Evolutionary conservation across 164 flowering plant genomes (phyloP).

Genomic region (Cinnamomum micranthum): DNA sequence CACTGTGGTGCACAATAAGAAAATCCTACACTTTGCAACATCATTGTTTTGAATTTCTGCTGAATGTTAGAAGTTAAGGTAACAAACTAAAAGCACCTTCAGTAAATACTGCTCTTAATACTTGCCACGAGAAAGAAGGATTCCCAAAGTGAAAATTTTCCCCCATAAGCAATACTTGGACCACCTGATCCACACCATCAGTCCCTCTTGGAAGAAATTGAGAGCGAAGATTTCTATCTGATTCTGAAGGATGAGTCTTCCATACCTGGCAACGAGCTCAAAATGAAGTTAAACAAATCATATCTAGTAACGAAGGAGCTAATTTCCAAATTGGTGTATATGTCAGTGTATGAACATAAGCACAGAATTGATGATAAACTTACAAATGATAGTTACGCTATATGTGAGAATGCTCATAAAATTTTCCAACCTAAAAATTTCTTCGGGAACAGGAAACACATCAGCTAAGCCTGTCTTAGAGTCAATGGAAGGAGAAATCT

Average conservation of each 20-base stretch:
- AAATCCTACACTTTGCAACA: no score
- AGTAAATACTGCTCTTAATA: neutral
- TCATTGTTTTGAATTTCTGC: no score
- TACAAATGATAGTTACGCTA: constrained; percentile 39
- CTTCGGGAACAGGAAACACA: constrained; percentile 53
- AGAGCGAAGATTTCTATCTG: constrained; percentile 51
- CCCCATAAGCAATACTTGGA: constrained; percentile 59
- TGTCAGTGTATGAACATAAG: neutral
- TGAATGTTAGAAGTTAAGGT: no score
- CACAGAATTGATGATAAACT: no score
- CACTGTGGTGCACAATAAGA: no score
- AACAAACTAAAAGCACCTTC: no score
- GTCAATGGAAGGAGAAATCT: constrained; percentile 47
- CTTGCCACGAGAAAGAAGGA: constrained; percentile 68
- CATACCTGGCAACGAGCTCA: constrained; percentile 48
- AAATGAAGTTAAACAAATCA: neutral
- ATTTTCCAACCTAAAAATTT: constrained; percentile 56
- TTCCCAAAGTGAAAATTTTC: constrained; percentile 80
- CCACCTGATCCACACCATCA: constrained; percentile 36
- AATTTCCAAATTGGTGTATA: neutral
- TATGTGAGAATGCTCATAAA: constrained; percentile 54
- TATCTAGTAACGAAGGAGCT: neutral
- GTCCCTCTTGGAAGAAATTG: constrained; percentile 68
- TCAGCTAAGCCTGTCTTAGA: constrained; percentile 51
- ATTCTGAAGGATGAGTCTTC: constrained; percentile 57